Base-by-base conservation (phyloP, 139 green algal species). In the Mychonastes homosphaera region DNA sequence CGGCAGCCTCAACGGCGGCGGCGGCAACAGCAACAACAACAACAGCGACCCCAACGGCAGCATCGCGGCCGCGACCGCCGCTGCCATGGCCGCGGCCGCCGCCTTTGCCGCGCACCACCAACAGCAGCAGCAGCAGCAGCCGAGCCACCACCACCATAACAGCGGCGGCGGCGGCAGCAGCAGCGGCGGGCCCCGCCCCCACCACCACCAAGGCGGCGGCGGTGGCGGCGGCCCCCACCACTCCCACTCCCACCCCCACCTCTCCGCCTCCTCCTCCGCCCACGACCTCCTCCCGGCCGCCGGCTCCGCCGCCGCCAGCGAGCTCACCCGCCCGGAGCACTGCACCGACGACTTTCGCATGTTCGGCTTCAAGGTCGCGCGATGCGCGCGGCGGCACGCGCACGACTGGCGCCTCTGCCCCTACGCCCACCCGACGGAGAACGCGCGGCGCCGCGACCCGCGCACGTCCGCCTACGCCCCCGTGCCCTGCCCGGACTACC, bases 401-500 rank as follows among this genome's bases (percentile, higher is more conserved):
- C 91, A 98, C 62, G 91, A 98, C 70, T 98, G 91, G 91, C 87
- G 88, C 4, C 74, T 86, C 3, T 98, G 92, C 72, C 92, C 92
- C 7, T 98, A 96, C 70, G 81, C 89, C 9, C 92, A 99, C 67
- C 87, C 91, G 2, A 94, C 86, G 0, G 92, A 99, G 76, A 97
- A 97, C 62, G 92, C 92, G 0, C 68, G 87, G 18, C 72, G 92
- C 7, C 77, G 92, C 4, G 92, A 99, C 72, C 89, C 91, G 0
- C 74, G 87, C 2, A 63, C 86, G 33, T 86, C 85, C 67, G 69
- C 69, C 35, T 97, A 97, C 83, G 85, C 81, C 60, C 79, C 81
- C 19, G 71, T 87, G 13, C 77, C 87, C 38, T 99, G 92, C 72
- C 92, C 92, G 1, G 87, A 97, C 60, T 98, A 96, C 77, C 91